phyloP scores from a whole-genome alignment of 202 grass and related monocot genomes.

The Musa balbisiana region DNA sequence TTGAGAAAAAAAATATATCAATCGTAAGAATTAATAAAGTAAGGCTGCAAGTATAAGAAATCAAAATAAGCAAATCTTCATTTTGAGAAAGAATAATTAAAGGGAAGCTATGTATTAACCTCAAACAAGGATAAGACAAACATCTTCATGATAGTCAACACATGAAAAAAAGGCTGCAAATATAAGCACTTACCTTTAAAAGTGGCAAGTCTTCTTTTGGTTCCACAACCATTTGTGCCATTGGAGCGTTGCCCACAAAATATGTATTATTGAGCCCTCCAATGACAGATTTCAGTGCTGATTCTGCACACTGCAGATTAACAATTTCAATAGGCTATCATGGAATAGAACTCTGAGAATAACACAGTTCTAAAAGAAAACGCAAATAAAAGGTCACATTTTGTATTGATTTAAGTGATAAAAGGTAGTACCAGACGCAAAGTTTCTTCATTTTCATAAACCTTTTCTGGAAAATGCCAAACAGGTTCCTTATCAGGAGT shows the following conservation, averaged over 20 bases:
- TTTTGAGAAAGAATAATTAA: not conserved
- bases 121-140: not conserved
- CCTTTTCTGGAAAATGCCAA: slow-evolving; percentile 98
- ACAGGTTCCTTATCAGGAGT: slow-evolving; percentile 54
- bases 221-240: slow-evolving; percentile 79
- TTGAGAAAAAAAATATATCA: not conserved
- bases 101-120: not conserved
- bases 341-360: not conserved
- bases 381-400: not conserved
- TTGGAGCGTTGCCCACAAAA: slow-evolving; percentile 98
- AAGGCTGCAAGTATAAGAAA: no score
- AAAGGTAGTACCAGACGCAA: slow-evolving; percentile 51
- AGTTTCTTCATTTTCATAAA: slow-evolving; percentile 85
- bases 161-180: not conserved
- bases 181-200: slow-evolving; percentile 45
- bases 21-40: no score
- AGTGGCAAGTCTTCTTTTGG: slow-evolving; percentile 40
- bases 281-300: slow-evolving; percentile 76
- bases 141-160: not conserved
- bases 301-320: slow-evolving; percentile 80
- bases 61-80: no score
- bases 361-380: not conserved
- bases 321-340: slow-evolving; percentile 9
- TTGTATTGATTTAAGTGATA: slow-evolving; percentile 13
- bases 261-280: slow-evolving; percentile 75